Conservation (phyloP, 202 grass and related monocot species). For the Zizania palustris region DNA sequence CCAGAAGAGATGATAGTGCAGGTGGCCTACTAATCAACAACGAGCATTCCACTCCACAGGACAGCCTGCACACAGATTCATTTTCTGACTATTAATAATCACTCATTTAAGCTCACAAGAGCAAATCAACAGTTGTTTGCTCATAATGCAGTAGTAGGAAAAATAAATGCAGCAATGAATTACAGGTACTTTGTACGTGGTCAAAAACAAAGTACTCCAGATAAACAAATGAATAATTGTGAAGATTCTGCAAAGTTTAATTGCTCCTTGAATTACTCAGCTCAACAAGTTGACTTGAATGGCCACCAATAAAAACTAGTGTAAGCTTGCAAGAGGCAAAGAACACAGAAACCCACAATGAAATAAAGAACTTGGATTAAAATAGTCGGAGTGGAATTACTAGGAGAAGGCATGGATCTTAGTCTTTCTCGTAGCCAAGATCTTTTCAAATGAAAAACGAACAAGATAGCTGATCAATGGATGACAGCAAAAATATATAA, state of each 20-base stretch:
- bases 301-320: conserved; percentile 30
- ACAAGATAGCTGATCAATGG: neutral
- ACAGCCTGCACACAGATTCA: conserved; percentile 52
- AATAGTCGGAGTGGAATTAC: conserved; percentile 28
- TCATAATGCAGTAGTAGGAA: conserved; percentile 31
- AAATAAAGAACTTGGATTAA: conserved; percentile 16
- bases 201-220: conserved; percentile 35
- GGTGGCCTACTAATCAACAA: conserved; percentile 41
- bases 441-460: conserved; percentile 12
- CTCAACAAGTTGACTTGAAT: conserved; percentile 53
- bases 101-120: conserved; percentile 13
- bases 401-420: conserved; percentile 46
- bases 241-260: conserved; percentile 46
- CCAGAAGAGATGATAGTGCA: conserved; percentile 24
- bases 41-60: conserved; percentile 43
- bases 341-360: conserved; percentile 51
- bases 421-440: conserved; percentile 16
- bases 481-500: conserved; percentile 15
- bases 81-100: conserved; percentile 36
- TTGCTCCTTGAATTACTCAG: conserved; percentile 49
- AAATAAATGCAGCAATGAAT: neutral
- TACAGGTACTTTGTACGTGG: conserved; percentile 16
- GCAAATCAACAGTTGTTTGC: neutral
- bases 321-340: conserved; percentile 26
- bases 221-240: conserved; percentile 28